Evolutionary conservation across 805 yeast genomes (phyloP), one percentile per base, ranked within the genome.

Genomic region (Ogataea populi-albae): DNA sequence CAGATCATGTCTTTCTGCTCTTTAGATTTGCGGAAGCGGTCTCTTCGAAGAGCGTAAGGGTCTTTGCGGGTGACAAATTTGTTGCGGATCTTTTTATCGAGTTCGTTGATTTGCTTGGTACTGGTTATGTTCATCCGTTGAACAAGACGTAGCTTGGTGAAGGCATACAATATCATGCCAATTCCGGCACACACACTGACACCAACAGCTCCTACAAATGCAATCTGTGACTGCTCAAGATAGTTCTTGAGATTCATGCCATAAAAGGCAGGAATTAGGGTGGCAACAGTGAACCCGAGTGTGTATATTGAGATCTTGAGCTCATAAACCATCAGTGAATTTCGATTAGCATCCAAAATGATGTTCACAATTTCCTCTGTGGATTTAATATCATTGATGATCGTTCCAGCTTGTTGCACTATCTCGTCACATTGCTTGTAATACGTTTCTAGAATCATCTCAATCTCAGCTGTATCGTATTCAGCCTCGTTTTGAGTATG

Each of bases 351-450:
- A 59, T 89, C 97, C 36, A 89, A 61, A 42, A 89, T 88, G 50
- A 89, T 88, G 54, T 88, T 88, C 40, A 86, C 89, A 54, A 89
- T 86, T 52, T 89, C 97, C 55, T 88, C 96, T 0, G 97, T 89
- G 11, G 93, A 85, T 53, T 79, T 79, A 49, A 89, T 86, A 54
- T 89, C 95, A 48, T 79, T 80, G 15, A 85, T 75, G 37, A 88
- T 64, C 4, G 91, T 81, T 28, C 86, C 95, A 0, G 95, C 81
- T 49, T 85, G 91, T 59, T 89, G 97, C 5, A 88, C 96, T 47
- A 84, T 79, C 63, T 89, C 97, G 54, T 89, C 96, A 55, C 91
- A 82, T 50, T 88, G 96, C 40, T 84, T 82, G 60, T 86, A 88
- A 61, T 89, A 89, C 0, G 95, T 77, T 54, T 89, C 97, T 15